Base-by-base conservation (phyloP, 2,329 filamentous ascomycete species). In the Neonectria ditissima region DNA sequence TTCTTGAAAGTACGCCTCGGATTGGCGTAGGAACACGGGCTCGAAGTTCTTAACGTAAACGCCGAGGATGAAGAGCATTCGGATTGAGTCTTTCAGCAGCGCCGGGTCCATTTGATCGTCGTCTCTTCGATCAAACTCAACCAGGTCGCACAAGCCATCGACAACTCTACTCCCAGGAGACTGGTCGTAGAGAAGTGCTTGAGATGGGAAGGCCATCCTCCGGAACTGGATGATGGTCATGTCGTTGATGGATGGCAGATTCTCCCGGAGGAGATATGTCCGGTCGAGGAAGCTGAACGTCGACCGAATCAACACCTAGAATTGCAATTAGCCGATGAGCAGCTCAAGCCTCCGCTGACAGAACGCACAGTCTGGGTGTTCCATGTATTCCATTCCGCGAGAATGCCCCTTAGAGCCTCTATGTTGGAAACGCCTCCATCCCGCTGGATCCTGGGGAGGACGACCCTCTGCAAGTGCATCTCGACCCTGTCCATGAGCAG, bases 271-370 rank as follows among this genome's bases (percentile, higher is more conserved):
- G 8, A 99, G 84, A 75, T 94, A 97, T 2, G 94, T 92, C 66
- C 96, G 90, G 76, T 99, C 95, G 68, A 99, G 86, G 74, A 94
- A 99, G 80, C 94, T 97, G 80, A 97, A 98, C 41, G 97, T 91
- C 67, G 92, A 95, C 52, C 94, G 89, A 55, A 99, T 87, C 14
- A 90, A 89, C 68, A 89, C 87, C 89, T 94, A 50, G 11, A 51
- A 4, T 9, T n/a, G 18, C 16, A 32, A 55, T 62, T 39, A 59
- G 41, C 55, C 34, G 10, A 9, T 37, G 39, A 20, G 9, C 22
- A 44, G 20, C 41, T 26, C 14, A 11, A 55, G 10, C 30, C 20
- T 6, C 22, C 20, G 24, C 41, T 18, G 28, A 2, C 6, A 20
- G 41, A 37, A 77, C 87, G 69, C 83, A 92, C 91, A 80, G 93